Conservation (phyloP, 1,139 yeast species). For the Kodamaea suecica region DNA sequence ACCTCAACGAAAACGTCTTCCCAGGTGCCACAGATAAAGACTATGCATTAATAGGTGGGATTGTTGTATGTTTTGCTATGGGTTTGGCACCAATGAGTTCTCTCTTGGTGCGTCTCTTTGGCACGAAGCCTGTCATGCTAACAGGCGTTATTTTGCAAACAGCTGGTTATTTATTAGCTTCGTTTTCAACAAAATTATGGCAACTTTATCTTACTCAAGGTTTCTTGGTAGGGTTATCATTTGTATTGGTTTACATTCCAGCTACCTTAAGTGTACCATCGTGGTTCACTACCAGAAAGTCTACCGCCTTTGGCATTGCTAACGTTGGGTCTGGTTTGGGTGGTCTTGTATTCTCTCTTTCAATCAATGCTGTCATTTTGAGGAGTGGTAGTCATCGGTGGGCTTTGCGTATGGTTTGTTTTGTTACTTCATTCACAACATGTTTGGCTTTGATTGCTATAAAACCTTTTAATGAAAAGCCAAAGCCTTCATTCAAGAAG, state of each 20-base stretch:
- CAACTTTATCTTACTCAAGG: conserved; percentile 73
- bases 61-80: conserved; percentile 59
- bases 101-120: conserved; percentile 32
- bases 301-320: conserved; percentile 58
- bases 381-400: conserved; percentile 57
- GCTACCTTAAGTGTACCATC: conserved; percentile 55
- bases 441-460: not conserved
- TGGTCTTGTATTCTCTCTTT: conserved; percentile 55
- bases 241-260: conserved; percentile 59
- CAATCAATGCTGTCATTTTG: conserved; percentile 45
- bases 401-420: conserved; percentile 64
- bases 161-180: conserved; percentile 59
- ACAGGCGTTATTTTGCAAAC: conserved; percentile 53
- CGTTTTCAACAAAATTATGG: conserved; percentile 59
- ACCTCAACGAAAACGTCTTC: conserved; percentile 43
- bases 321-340: conserved; percentile 61
- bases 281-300: conserved; percentile 57
- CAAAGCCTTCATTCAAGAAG: not conserved
- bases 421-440: conserved; percentile 28
- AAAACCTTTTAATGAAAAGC: conserved; percentile 1
- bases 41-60: conserved; percentile 69
- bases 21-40: conserved; percentile 58
- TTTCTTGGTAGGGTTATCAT: conserved; percentile 57
- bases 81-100: conserved; percentile 53
- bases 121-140: conserved; percentile 32